Conservation (phyloP, 805 yeast species). For the Saccharomycopsis lassenensis region DNA sequence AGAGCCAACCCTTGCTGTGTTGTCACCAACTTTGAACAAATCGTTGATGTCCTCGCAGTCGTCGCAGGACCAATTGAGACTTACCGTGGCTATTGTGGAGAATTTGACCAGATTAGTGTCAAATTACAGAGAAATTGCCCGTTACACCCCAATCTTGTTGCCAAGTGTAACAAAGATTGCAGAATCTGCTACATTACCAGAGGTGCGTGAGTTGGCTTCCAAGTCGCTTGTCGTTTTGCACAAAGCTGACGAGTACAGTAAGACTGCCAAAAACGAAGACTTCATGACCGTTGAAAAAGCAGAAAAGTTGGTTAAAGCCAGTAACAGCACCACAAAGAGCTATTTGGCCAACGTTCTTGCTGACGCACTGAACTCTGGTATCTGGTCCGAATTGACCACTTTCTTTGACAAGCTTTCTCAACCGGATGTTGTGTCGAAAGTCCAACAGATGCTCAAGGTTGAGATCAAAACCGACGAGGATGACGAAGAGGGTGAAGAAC, state of each 20-base stretch:
- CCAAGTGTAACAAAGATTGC: constrained; percentile 91
- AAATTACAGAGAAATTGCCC: constrained; percentile 83
- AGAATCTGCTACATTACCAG: constrained; percentile 87
- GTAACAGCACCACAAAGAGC: constrained; percentile 24
- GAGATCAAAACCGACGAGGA: constrained; percentile 45
- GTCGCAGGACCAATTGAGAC: constrained; percentile 93
- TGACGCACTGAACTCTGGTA: constrained; percentile 61
- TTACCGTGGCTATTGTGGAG: constrained; percentile 91
- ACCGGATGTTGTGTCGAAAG: constrained; percentile 31
- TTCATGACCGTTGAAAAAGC: constrained; percentile 52
- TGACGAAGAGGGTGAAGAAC: constrained; percentile 74
- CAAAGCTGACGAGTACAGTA: constrained; percentile 53
- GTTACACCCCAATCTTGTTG: constrained; percentile 70
- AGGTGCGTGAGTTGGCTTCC: constrained; percentile 85
- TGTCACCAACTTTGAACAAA: constrained; percentile 87
- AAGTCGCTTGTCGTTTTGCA: constrained; percentile 76
- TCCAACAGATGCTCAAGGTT: constrained; percentile 40
- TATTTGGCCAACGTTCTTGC: constrained; percentile 46
- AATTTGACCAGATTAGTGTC: constrained; percentile 92
- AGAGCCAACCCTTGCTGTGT: constrained; percentile 81
- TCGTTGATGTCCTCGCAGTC: constrained; percentile 80
- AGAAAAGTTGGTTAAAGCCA: constrained; percentile 28
- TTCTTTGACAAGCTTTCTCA: constrained; percentile 26
- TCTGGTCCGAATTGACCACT: constrained; percentile 44
- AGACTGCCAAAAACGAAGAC: constrained; percentile 57